Conservation (phyloP, 2,329 filamentous ascomycete genomes). For the Lecanosticta acicola region DNA sequence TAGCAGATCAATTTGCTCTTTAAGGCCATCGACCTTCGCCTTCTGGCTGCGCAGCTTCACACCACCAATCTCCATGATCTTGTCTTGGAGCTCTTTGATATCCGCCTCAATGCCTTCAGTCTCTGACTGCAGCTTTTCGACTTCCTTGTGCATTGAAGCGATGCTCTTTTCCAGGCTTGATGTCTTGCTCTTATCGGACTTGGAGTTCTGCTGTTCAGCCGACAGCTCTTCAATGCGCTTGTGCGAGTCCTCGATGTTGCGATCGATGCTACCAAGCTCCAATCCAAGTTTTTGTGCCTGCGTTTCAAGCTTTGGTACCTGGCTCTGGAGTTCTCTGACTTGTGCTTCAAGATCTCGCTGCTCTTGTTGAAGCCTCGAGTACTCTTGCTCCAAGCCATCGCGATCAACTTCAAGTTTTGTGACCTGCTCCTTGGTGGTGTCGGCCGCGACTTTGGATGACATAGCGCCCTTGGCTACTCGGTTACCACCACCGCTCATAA, state of each 20-base stretch:
- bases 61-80: conserved; percentile 97
- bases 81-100: conserved; percentile 87
- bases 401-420: conserved; percentile 79
- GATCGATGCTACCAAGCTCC: conserved; percentile 79
- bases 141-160: conserved; percentile 65
- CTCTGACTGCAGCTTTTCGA: conserved; percentile 73
- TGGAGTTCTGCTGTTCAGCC: conserved; percentile 73
- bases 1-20: conserved; percentile 75
- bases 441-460: conserved; percentile 90
- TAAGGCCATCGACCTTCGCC: conserved; percentile 80
- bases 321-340: conserved; percentile 65
- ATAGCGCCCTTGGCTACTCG: conserved; percentile 87
- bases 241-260: conserved; percentile 77
- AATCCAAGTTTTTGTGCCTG: conserved; percentile 85
- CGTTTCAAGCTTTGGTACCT: conserved; percentile 80
- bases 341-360: conserved; percentile 72
- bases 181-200: conserved; percentile 71
- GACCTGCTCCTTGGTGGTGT: conserved; percentile 83
- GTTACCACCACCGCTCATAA: conserved; percentile 94
- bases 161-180: conserved; percentile 72
- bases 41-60: conserved; percentile 87
- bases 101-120: conserved; percentile 88
- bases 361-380: conserved; percentile 77
- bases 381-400: conserved; percentile 75
- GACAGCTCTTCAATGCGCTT: conserved; percentile 79